A percentile compares a stretch with the other conserved stretches of the same genome.
These are phyloP conservation scores for Chaetomiaceae sp. DNA, from an alignment of 2,329 filamentous ascomycete genomes.

Conservation along the genomic window DNA sequence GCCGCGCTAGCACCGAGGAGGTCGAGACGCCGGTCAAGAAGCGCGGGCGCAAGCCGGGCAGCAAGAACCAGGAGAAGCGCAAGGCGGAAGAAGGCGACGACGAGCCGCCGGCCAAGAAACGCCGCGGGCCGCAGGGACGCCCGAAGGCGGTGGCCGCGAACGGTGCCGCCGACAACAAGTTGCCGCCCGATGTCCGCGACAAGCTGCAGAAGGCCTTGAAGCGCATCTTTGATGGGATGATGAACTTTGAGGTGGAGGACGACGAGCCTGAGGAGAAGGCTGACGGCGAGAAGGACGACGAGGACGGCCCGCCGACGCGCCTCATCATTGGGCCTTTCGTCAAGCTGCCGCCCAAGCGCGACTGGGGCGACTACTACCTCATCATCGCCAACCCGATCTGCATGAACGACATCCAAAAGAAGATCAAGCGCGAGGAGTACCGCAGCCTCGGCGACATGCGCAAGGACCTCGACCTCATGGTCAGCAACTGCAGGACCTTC, in stretches of 20 bases:
- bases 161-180: constrained; percentile 46
- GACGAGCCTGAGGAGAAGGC: constrained; percentile 50
- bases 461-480: constrained; percentile 77
- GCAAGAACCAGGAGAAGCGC: constrained; percentile 71
- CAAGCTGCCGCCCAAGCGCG: constrained; percentile 80
- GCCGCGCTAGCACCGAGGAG: constrained; percentile 79
- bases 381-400: constrained; percentile 90
- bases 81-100: constrained; percentile 78
- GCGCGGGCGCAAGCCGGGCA: constrained; percentile 74
- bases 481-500: constrained; percentile 88
- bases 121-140: constrained; percentile 65
- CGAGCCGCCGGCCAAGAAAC: constrained; percentile 73
- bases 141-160: constrained; percentile 53
- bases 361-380: constrained; percentile 93
- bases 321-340: constrained; percentile 92
- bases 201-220: constrained; percentile 77
- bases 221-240: constrained; percentile 71
- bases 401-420: constrained; percentile 91
- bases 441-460: constrained; percentile 73
- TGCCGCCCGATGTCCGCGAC: constrained; percentile 66
- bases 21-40: constrained; percentile 71
- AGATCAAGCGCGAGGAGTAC: constrained; percentile 96
- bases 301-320: constrained; percentile 60
- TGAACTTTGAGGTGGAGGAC: constrained; percentile 78
- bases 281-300: constrained; percentile 44